phyloP scores from a whole-genome alignment of 768 basidiomycete species.

The Mycena rosella region DNA sequence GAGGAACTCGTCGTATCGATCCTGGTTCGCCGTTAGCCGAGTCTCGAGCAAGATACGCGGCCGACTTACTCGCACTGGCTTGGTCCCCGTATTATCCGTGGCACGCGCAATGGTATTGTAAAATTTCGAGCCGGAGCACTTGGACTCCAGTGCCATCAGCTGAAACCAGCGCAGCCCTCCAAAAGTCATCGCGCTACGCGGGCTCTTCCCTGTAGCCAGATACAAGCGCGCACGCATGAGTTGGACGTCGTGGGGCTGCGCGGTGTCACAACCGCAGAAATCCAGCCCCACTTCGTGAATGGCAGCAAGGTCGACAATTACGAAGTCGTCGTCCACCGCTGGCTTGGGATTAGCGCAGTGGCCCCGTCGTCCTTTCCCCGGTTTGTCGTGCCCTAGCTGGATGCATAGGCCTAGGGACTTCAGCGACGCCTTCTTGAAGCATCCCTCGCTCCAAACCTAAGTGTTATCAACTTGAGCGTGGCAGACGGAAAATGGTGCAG shows the following conservation, averaged over 20 bases:
- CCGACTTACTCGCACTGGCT: not conserved
- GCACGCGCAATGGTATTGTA: not conserved
- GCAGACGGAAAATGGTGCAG: not conserved
- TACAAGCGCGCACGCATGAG: constrained; percentile 47
- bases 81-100: constrained; percentile 1
- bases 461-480: not conserved
- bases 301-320: constrained; percentile 16
- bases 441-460: constrained; percentile 32
- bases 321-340: constrained; percentile 21
- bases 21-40: not conserved
- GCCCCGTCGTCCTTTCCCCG: not conserved
- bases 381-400: constrained; percentile 32
- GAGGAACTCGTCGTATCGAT: constrained; percentile 27
- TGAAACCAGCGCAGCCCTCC: not conserved
- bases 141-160: not conserved
- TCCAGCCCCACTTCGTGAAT: constrained; percentile 30
- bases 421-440: constrained; percentile 27
- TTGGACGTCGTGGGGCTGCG: constrained; percentile 42
- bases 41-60: not conserved
- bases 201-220: constrained; percentile 41
- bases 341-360: no score
- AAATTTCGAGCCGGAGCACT: not conserved
- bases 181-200: not conserved
- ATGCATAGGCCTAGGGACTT: constrained; percentile 35
- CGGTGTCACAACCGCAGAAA: constrained; percentile 34